These are phyloP conservation scores for Vitis hybrid DNA, from an alignment of 177 flowering plant species.

Conservation along the genomic window DNA sequence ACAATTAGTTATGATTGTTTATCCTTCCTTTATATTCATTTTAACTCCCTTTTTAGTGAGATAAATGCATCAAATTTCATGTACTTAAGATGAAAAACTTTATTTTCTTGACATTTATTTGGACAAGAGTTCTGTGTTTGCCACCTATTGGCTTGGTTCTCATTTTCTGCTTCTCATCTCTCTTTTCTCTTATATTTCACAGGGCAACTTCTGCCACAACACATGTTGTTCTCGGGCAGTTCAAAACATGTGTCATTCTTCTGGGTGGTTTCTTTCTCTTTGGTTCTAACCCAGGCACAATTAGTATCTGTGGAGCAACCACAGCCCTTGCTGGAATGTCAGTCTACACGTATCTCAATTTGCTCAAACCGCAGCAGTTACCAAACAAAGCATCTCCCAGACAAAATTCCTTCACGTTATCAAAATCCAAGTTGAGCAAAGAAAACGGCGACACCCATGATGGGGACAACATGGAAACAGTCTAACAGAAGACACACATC, in stretches of 20 bases:
- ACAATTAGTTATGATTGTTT: neutral
- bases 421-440: slow-evolving; percentile 48
- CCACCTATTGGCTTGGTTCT: neutral
- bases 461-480: slow-evolving; percentile 38
- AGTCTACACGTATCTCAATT: slow-evolving; percentile 54
- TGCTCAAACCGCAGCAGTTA: slow-evolving; percentile 27
- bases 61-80: neutral
- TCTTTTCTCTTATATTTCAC: slow-evolving; percentile 4
- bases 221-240: slow-evolving; percentile 75
- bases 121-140: neutral
- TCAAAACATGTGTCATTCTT: slow-evolving; percentile 67
- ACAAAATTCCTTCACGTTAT: slow-evolving; percentile 29
- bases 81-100: neutral
- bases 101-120: neutral
- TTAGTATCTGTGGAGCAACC: slow-evolving; percentile 58
- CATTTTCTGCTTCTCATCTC: neutral
- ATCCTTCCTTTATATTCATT: neutral
- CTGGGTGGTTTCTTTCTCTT: slow-evolving; percentile 59
- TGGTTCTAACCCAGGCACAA: slow-evolving; percentile 58
- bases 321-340: slow-evolving; percentile 68
- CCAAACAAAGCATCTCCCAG: slow-evolving; percentile 28
- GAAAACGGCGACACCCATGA: slow-evolving; percentile 38
- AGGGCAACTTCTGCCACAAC: slow-evolving; percentile 73
- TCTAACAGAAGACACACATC: slow-evolving; percentile 20
- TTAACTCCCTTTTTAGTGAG: neutral